A percentile compares a stretch with the other conserved stretches of the same genome.
These are phyloP conservation scores for Arthrobotrys entomopaga DNA, from an alignment of 2,329 filamentous ascomycete genomes.

Conservation along the genomic window DNA sequence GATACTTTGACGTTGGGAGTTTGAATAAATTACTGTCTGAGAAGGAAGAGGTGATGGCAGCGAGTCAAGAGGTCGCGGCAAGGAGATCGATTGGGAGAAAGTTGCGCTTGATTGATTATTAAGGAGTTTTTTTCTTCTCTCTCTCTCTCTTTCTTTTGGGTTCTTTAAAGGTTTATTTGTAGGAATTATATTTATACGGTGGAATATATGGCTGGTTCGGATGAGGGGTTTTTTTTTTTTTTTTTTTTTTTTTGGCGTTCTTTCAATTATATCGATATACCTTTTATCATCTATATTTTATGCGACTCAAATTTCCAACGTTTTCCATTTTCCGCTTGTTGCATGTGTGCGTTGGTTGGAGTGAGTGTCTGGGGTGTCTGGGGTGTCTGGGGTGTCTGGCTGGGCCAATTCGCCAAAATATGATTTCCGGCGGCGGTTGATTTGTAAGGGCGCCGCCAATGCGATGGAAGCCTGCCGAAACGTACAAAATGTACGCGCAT, in stretches of 20 bases:
- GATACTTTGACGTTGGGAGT: constrained; percentile 59
- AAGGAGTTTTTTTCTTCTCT: constrained; percentile 23
- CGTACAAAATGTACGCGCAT: not conserved
- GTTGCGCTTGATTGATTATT: constrained; percentile 58
- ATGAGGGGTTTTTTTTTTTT: too few relatives aligned
- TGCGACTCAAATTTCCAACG: constrained; percentile 13
- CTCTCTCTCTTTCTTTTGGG: too few relatives aligned
- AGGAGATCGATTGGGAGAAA: constrained; percentile 58
- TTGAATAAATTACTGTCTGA: constrained; percentile 57
- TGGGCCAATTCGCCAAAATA: too few relatives aligned
- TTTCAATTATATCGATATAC: too few relatives aligned
- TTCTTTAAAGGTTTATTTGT: not conserved
- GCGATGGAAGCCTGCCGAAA: constrained; percentile 51
- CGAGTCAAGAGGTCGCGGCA: constrained; percentile 27
- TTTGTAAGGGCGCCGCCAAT: constrained; percentile 46
- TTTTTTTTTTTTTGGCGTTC: constrained; percentile 6
- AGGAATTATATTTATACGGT: not conserved
- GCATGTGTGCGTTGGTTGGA: too few relatives aligned
- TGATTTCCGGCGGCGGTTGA: too few relatives aligned
- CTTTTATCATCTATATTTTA: too few relatives aligned
- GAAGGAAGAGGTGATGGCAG: constrained; percentile 56
- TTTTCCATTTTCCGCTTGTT: constrained; percentile 28
- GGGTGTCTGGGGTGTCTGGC: too few relatives aligned
- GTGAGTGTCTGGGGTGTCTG: too few relatives aligned
- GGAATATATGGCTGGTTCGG: not conserved